These are phyloP conservation scores for Oenanthe sinensis DNA, from an alignment of 129 eudicot genomes.

Conservation along the genomic window DNA sequence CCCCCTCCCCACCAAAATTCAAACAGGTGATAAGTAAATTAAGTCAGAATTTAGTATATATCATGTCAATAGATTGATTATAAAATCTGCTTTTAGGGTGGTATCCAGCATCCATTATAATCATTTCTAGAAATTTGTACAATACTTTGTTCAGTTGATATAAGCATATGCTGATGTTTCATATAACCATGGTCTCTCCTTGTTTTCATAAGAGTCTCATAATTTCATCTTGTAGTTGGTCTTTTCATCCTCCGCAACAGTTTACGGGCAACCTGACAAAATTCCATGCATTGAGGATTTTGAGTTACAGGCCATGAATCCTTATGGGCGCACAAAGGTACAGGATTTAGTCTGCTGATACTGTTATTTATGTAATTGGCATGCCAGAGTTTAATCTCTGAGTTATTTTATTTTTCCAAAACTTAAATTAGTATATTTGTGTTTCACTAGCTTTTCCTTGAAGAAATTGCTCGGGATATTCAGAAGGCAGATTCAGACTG, in stretches of 20 bases:
- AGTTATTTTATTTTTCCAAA: not conserved
- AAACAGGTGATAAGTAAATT: not conserved
- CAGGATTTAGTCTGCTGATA: not conserved
- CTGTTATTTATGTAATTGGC: not conserved
- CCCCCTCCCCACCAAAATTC: not conserved
- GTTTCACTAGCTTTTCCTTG: slow-evolving; percentile 59
- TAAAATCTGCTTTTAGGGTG: not conserved
- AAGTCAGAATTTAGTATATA: not conserved
- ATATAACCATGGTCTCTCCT: not conserved
- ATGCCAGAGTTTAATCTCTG: not conserved
- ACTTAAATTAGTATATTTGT: not conserved
- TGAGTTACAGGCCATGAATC: slow-evolving; percentile 77
- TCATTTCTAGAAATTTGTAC: not conserved
- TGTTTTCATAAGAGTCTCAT: slow-evolving; percentile 5
- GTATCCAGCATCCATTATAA: not conserved
- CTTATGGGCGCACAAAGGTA: slow-evolving; percentile 99
- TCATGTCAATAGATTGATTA: too few relatives aligned
- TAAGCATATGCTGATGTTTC: not conserved
- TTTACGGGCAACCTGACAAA: slow-evolving; percentile 92
- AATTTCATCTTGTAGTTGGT: slow-evolving; percentile 56
- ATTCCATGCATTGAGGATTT: slow-evolving; percentile 89
- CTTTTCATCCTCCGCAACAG: slow-evolving; percentile 96
- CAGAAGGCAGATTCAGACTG: slow-evolving; percentile 66
- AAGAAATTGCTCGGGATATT: slow-evolving; percentile 87
- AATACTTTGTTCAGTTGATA: not conserved